Conservation (phyloP, 2,329 filamentous ascomycete genomes). For the Mycocentrospora acerina region DNA sequence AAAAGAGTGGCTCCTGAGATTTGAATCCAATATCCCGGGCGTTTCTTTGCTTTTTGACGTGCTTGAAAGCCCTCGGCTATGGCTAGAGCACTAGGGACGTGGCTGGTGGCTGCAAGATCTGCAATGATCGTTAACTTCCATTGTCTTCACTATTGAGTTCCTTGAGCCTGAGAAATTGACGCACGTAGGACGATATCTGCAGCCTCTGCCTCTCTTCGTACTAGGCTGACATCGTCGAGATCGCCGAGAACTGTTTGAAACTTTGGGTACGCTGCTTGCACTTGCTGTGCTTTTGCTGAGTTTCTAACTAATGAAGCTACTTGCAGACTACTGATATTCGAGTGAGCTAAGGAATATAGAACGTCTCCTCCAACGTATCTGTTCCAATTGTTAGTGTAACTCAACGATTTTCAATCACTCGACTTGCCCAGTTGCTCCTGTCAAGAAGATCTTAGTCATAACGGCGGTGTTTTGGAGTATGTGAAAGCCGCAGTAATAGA, state of each 20-base stretch:
- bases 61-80: slow-evolving; percentile 10
- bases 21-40: slow-evolving; percentile 11
- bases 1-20: slow-evolving; percentile 13
- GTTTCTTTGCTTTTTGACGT: slow-evolving; percentile 4
- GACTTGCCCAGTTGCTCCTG: slow-evolving; percentile 11
- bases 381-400: not conserved
- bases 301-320: slow-evolving; percentile 10
- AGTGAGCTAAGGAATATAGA: slow-evolving; percentile 6
- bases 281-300: slow-evolving; percentile 7
- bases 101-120: slow-evolving; percentile 13
- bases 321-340: slow-evolving; percentile 2
- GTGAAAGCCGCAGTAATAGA: too few relatives aligned
- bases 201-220: slow-evolving; percentile 6
- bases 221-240: slow-evolving; percentile 6
- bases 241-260: slow-evolving; percentile 7
- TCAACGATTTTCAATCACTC: not conserved
- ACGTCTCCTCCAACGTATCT: slow-evolving; percentile 13
- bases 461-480: too few relatives aligned
- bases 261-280: slow-evolving; percentile 6
- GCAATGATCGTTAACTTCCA: not conserved
- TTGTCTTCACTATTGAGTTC: not conserved
- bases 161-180: not conserved
- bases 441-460: slow-evolving; percentile 8
- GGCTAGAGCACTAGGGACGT: slow-evolving; percentile 9
- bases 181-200: slow-evolving; percentile 11